phyloP scores from a whole-genome alignment of 2,329 filamentous ascomycete species.

The Helicocarpus griseus region DNA sequence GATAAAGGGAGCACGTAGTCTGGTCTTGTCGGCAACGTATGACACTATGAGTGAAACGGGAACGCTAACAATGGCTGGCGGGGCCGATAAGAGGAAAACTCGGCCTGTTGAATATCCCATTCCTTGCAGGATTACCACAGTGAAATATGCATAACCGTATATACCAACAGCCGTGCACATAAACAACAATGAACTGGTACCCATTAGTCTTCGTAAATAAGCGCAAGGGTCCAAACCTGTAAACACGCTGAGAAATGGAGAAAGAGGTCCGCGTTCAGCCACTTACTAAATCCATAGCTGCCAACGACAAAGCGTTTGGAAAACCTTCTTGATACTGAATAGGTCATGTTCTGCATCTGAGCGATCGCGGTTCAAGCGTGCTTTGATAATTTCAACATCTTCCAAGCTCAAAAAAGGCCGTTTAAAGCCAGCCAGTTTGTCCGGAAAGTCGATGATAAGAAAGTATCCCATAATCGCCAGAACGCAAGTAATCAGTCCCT shows the following conservation, averaged over 20 bases:
- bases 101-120: slow-evolving; percentile 21
- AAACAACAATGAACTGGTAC: slow-evolving; percentile 14
- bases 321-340: slow-evolving; percentile 42
- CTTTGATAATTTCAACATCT: slow-evolving; percentile 34
- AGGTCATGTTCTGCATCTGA: slow-evolving; percentile 40
- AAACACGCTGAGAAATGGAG: not conserved
- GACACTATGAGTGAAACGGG: slow-evolving; percentile 16
- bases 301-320: slow-evolving; percentile 41
- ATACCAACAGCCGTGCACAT: slow-evolving; percentile 13
- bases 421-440: slow-evolving; percentile 37
- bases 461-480: slow-evolving; percentile 45
- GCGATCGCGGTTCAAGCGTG: slow-evolving; percentile 46
- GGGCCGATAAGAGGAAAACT: slow-evolving; percentile 21
- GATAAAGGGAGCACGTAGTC: slow-evolving; percentile 18
- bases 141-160: slow-evolving; percentile 6
- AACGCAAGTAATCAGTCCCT: slow-evolving; percentile 43
- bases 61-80: slow-evolving; percentile 19
- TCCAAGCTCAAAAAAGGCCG: slow-evolving; percentile 41
- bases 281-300: slow-evolving; percentile 50
- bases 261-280: slow-evolving; percentile 16
- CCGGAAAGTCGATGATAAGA: slow-evolving; percentile 56
- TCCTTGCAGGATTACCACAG: slow-evolving; percentile 13
- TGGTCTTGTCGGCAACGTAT: slow-evolving; percentile 21
- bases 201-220: slow-evolving; percentile 4
- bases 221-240: too few relatives aligned